Evolutionary conservation across 2,329 filamentous ascomycete genomes (phyloP).

Genomic region (Hypoxylon rubiginosum): DNA sequence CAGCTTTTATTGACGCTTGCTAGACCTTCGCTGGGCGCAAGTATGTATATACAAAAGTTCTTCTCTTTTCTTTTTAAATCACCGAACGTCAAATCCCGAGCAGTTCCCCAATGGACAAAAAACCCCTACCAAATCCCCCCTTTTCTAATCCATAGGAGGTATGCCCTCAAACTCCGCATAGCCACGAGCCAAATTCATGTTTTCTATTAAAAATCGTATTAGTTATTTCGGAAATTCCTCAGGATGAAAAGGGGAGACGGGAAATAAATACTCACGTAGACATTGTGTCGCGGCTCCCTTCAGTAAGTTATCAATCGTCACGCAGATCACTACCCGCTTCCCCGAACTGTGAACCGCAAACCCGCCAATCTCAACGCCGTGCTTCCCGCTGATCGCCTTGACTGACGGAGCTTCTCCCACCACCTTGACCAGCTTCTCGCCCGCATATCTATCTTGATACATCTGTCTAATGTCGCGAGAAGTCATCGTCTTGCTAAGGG

Average conservation of each 20-base stretch:
- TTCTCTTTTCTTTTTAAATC: constrained; percentile 21
- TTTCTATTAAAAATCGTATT: constrained; percentile 61
- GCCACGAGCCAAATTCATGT: constrained; percentile 80
- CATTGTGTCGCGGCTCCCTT: constrained; percentile 96
- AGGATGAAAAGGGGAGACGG: constrained; percentile 14
- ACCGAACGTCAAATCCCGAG: constrained; percentile 31
- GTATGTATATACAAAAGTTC: constrained; percentile 36
- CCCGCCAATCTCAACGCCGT: constrained; percentile 92
- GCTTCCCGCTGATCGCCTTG: constrained; percentile 85
- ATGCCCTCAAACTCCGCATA: constrained; percentile 81
- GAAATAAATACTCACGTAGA: constrained; percentile 74
- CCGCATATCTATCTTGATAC: constrained; percentile 96
- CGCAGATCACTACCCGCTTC: constrained; percentile 93
- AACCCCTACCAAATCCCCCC: neutral
- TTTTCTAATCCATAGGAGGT: constrained; percentile 56
- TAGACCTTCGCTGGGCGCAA: constrained; percentile 5
- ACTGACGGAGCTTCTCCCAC: constrained; percentile 89
- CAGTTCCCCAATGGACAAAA: constrained; percentile 9
- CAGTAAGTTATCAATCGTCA: constrained; percentile 92
- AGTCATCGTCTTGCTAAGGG: constrained; percentile 86
- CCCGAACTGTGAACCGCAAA: constrained; percentile 93
- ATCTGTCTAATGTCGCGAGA: constrained; percentile 93
- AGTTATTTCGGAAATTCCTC: neutral
- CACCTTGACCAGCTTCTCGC: constrained; percentile 94
- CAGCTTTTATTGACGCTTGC: constrained; percentile 20